Evolutionary conservation across 2,329 filamentous ascomycete genomes (phyloP).

Genomic region (Hymenoscyphus repandus): DNA sequence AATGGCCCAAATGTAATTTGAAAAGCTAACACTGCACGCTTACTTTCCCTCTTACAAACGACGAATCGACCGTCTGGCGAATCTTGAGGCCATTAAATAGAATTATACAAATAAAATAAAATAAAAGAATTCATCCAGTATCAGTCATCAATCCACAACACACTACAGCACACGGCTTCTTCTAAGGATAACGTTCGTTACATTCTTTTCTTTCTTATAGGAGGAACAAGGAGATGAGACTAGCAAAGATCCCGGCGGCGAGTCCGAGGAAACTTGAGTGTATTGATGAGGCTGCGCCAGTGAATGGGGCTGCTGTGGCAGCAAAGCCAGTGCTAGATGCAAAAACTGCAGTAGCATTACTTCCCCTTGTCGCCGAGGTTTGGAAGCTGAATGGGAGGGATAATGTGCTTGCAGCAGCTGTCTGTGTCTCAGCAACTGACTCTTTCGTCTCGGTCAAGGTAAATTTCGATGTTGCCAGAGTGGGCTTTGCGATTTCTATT

Average conservation of each 20-base stretch:
- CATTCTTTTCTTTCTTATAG: not conserved
- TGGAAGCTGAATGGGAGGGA: too few species aligned
- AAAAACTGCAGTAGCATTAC: not conserved
- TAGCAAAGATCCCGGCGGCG: not conserved
- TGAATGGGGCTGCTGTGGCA: not conserved
- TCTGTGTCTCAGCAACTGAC: too few species aligned
- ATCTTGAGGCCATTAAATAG: not conserved
- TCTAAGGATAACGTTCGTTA: not conserved
- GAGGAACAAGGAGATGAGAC: not conserved
- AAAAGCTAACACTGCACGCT: not conserved
- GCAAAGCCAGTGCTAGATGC: not conserved
- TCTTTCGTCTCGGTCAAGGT: too few species aligned
- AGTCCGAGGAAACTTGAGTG: not conserved
- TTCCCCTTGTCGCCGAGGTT: not conserved
- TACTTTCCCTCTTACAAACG: slow-evolving; percentile 9
- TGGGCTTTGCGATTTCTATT: too few species aligned
- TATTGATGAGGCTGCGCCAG: not conserved
- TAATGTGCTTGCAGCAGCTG: too few species aligned
- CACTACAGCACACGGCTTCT: not conserved
- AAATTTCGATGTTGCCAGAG: too few species aligned
- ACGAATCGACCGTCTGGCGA: slow-evolving; percentile 12
- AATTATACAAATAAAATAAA: not conserved
- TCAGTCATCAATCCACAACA: not conserved
- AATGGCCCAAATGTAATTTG: slow-evolving; percentile 3
- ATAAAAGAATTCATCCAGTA: not conserved